These are phyloP conservation scores for Cryptococcus jaspeensis DNA, from an alignment of 1,284 basidiomycete genomes.

Conservation along the genomic window DNA sequence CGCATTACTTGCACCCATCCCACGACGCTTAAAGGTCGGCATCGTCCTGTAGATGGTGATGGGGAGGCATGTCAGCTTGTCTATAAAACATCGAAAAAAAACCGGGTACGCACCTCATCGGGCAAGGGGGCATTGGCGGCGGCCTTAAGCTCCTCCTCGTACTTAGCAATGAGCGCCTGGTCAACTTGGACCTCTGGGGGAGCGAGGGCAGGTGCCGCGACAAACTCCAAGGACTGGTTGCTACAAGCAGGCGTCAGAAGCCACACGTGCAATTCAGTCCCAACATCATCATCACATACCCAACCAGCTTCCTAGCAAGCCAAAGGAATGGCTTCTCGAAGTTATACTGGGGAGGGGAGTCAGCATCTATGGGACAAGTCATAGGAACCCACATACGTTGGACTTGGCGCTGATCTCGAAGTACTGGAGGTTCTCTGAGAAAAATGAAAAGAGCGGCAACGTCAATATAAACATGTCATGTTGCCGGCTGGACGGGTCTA, in stretches of 20 bases:
- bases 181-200: slow-evolving; percentile 93
- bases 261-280: not conserved
- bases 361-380: not conserved
- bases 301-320: slow-evolving; percentile 97
- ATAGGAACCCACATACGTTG: slow-evolving; percentile 57
- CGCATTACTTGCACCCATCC: too few species aligned
- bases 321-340: slow-evolving; percentile 99
- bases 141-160: slow-evolving; percentile 79
- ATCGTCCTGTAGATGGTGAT: slow-evolving; percentile 33
- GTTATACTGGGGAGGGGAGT: slow-evolving; percentile 65
- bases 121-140: slow-evolving; percentile 51
- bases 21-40: slow-evolving; percentile 41
- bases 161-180: slow-evolving; percentile 66
- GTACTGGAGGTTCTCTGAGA: slow-evolving; percentile 89
- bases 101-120: slow-evolving; percentile 45
- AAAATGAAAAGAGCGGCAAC: slow-evolving; percentile 3
- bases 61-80: not conserved
- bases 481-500: too few species aligned
- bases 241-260: slow-evolving; percentile 51
- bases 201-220: slow-evolving; percentile 91
- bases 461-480: not conserved
- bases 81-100: not conserved
- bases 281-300: slow-evolving; percentile 58
- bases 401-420: slow-evolving; percentile 99
- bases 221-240: slow-evolving; percentile 87